Evolutionary conservation across 805 yeast genomes (phyloP), one percentile per base, ranked within the genome.

Genomic region (Candida alai): DNA sequence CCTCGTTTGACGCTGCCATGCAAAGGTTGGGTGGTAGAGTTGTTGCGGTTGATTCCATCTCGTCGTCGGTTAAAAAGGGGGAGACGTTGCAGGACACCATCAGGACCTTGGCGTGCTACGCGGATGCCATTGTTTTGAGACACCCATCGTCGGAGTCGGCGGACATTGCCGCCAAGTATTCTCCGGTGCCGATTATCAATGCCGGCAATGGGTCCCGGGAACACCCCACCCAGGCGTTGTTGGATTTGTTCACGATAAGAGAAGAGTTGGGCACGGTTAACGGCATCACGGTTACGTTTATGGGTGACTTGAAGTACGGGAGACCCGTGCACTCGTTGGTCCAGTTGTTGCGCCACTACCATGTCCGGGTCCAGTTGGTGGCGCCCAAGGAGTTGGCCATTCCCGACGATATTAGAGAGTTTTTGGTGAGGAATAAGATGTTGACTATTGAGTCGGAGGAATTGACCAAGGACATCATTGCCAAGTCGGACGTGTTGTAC

Each of bases 1-100:
- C 97, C 15, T 93, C 97, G 1, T 94, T 94, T 59, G 96, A 93
- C 60, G 96, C 96, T 51, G 99, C 99, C 41, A 93, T 93, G 98
- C 97, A 93, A 73, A 84, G 99, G 69, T 74, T 93, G 51, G 99
- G 99, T 61, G 99, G 99, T 57, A 79, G 96, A 64, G 95, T 88
- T 48, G 84, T 94, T 47, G 76, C 94, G 36, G 84, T 93, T 45
- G 74, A 84, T 43, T 84, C 93, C 41, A 78, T 76, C 45, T 74
- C 88, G 21, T 89, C 97, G n/a, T 86, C 96, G 16, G 96, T 89
- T 32, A 85, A 87, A 70, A 93, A 93, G 74, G 99, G 99, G 48
- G 99, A 93, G 73, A 84, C 97, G 28, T 73, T 93, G 55, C 97
- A 90, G 67, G 99, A 93, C 58, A 93, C 98, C 24, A 78, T 93